phyloP scores from a whole-genome alignment of 2,329 filamentous ascomycete genomes.

The Penicillium sp. region DNA sequence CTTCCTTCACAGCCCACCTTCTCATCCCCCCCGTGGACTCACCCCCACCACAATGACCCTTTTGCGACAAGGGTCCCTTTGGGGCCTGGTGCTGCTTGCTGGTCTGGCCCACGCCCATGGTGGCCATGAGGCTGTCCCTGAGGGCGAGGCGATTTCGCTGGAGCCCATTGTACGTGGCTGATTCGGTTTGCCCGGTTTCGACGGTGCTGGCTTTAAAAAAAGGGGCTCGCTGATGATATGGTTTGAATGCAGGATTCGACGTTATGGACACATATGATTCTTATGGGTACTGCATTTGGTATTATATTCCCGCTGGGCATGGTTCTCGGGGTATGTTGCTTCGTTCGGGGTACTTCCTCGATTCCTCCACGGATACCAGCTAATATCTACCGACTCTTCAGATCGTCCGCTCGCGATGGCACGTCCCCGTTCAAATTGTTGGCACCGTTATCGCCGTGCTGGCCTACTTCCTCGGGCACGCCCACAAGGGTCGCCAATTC shows the following conservation, averaged over 20 bases:
- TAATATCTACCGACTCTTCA: constrained; percentile 39
- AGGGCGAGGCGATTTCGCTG: constrained; percentile 68
- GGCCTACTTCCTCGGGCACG: constrained; percentile 89
- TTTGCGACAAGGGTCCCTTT: constrained; percentile 25
- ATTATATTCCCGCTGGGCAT: constrained; percentile 92
- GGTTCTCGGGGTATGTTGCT: constrained; percentile 76
- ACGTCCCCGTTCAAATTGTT: constrained; percentile 82
- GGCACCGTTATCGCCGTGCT: constrained; percentile 75
- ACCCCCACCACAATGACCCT: constrained; percentile 19
- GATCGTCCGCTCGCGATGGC: constrained; percentile 90
- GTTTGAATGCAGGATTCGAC: constrained; percentile 63
- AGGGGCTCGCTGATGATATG: neutral
- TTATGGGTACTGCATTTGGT: constrained; percentile 86
- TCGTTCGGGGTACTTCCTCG: neutral
- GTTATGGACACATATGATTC: constrained; percentile 90
- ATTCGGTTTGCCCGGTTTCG: neutral
- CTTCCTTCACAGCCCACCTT: constrained; percentile 7
- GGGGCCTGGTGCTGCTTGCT: constrained; percentile 30
- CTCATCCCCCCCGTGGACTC: neutral
- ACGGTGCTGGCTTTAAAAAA: neutral
- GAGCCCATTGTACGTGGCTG: constrained; percentile 69
- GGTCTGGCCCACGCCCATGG: constrained; percentile 51
- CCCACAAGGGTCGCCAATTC: constrained; percentile 87
- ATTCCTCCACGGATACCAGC: neutral
- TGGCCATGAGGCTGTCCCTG: constrained; percentile 62